Base-by-base conservation (phyloP, 495 filamentous ascomycete species). In the Neurospora discreta region DNA sequence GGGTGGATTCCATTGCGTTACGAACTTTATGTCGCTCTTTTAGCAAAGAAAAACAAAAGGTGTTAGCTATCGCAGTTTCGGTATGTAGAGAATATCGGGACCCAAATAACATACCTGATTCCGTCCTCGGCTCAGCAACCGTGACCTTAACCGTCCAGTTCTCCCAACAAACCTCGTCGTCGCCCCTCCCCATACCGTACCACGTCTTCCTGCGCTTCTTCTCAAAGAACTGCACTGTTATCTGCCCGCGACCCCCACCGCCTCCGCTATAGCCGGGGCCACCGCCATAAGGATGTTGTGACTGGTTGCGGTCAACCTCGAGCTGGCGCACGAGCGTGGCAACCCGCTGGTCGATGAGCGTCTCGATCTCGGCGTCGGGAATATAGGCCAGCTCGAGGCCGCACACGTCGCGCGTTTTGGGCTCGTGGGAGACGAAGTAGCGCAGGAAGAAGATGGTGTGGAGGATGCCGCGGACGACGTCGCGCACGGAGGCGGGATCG, bases 381-480 rank as follows among this genome's bases (percentile, higher is more conserved):
- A 99, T 90, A 73, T 91, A 89, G 40, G 96, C 93, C 9, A 98
- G 87, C 38, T 94, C 97, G 70, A 98, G 86, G 77, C 97, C 95
- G 71, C 98, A 89, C 60, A 98, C 88, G 77, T 99, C 95, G 78
- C 93, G 90, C 60, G 92, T 93, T 65, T 88, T 87, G n/a, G 95
- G 95, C 16, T 88, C 84, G 71, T 97, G 86, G 39, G 92, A 89
- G 71, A 92, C 92, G 84, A 99, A 98, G 86, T 93, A 97, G 73
- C 95, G 92, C 82, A 98, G 94, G 85, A 99, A 99, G 90, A 98
- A 99, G 79, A 99, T 97, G 46, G 95, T 95, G 80, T 97, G 93
- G 69, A 98, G 90, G 77, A 98, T 91, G 73, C 95, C 95, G 88
- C 94, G 93, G 39, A 98, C 87, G 26, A 99, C 89, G 81, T 98